phyloP scores from a whole-genome alignment of 192 early-diverging fungal species.

The Kickxella alabastrina region DNA sequence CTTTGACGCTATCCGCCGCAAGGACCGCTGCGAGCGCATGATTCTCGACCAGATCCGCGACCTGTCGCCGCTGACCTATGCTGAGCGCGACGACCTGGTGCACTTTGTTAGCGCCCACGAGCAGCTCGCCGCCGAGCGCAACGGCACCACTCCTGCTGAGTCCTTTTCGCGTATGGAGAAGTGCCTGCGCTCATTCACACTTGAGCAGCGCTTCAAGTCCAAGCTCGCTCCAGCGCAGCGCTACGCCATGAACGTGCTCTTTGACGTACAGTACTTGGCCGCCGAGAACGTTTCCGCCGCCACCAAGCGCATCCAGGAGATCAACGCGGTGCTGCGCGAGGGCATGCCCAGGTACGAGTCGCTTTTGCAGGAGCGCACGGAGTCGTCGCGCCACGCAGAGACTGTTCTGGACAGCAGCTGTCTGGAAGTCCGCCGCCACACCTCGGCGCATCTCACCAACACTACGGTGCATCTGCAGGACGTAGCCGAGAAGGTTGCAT shows the following conservation, averaged over 20 bases:
- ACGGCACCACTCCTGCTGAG: slow-evolving; percentile 41
- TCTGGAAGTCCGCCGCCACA: slow-evolving; percentile 54
- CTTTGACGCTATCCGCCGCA: slow-evolving; percentile 91
- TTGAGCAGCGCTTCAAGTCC: slow-evolving; percentile 91
- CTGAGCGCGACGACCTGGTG: slow-evolving; percentile 84
- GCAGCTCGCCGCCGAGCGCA: slow-evolving; percentile 36
- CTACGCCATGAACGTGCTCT: slow-evolving; percentile 81
- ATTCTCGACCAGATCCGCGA: slow-evolving; percentile 96
- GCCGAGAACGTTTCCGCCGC: slow-evolving; percentile 66
- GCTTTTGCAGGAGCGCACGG: slow-evolving; percentile 68
- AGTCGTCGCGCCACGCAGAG: slow-evolving; percentile 63
- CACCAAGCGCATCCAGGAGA: slow-evolving; percentile 57
- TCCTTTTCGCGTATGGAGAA: slow-evolving; percentile 80
- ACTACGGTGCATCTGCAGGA: slow-evolving; percentile 68
- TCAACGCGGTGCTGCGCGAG: slow-evolving; percentile 59
- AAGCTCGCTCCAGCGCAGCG: slow-evolving; percentile 93
- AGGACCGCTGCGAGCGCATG: slow-evolving; percentile 89
- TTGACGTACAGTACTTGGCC: slow-evolving; percentile 71
- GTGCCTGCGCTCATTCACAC: slow-evolving; percentile 82
- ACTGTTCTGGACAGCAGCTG: slow-evolving; percentile 59
- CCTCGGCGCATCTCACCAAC: slow-evolving; percentile 40
- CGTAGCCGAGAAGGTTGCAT: slow-evolving; percentile 66
- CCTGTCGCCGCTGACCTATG: slow-evolving; percentile 90
- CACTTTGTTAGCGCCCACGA: slow-evolving; percentile 88
- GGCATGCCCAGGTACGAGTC: slow-evolving; percentile 71